These are phyloP conservation scores for Aphanomyces cochlioides DNA, from an alignment of 352 stramenopile species.

Conservation along the genomic window DNA sequence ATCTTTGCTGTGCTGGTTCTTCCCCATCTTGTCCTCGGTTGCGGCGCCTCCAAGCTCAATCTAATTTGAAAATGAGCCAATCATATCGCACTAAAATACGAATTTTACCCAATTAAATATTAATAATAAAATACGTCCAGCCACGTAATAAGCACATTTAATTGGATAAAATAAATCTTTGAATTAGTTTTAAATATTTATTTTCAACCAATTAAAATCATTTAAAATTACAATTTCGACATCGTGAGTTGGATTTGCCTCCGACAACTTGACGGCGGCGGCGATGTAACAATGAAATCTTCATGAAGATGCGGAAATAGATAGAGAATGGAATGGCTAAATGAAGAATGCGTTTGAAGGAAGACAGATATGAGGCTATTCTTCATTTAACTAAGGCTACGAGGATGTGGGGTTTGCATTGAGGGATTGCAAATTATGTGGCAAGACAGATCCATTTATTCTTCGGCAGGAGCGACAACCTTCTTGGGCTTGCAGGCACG, in stretches of 20 bases:
- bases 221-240: background rate
- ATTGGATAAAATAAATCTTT: too few species aligned
- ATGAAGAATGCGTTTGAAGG: too few species aligned
- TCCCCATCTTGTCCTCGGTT: constrained; percentile 58
- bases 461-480: background rate
- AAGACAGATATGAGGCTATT: too few species aligned
- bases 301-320: too few species aligned
- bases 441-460: background rate
- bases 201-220: background rate
- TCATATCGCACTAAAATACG: constrained; percentile 7
- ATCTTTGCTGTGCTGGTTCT: constrained; percentile 90
- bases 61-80: constrained; percentile 28
- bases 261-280: too few species aligned
- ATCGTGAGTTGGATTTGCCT: too few species aligned
- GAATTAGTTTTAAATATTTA: background rate
- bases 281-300: background rate
- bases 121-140: background rate
- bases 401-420: background rate
- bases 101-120: background rate
- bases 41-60: background rate
- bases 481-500: constrained; percentile 68
- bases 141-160: too few species aligned
- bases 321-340: too few species aligned
- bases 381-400: too few species aligned
- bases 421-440: background rate